Evolutionary conservation across 1,284 basidiomycete genomes (phyloP).

Genomic region (Taiwanofungus camphoratus): DNA sequence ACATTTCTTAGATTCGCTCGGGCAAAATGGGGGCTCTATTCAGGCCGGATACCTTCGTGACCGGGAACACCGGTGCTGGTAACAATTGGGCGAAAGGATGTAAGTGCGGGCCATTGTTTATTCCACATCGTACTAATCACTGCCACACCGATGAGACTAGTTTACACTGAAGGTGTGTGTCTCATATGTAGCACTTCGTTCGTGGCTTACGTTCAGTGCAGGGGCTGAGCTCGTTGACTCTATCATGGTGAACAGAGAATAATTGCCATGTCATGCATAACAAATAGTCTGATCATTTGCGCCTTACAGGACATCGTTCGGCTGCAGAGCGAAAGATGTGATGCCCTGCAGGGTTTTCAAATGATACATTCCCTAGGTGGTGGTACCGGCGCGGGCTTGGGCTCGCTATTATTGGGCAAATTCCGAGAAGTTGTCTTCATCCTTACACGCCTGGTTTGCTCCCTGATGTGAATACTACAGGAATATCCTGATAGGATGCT

Average conservation of each 20-base stretch:
- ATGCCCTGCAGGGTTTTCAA: conserved; percentile 92
- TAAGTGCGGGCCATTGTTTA: conserved; percentile 33
- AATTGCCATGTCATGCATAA: too few relatives aligned
- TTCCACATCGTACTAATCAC: neutral
- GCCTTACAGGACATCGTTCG: conserved; percentile 57
- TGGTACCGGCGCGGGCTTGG: conserved; percentile 87
- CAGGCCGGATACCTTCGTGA: conserved; percentile 85
- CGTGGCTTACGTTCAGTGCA: conserved; percentile 22
- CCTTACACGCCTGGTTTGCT: conserved; percentile 26
- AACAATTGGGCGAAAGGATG: conserved; percentile 94
- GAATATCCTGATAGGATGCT: conserved; percentile 94
- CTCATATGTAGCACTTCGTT: conserved; percentile 1
- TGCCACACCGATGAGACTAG: conserved; percentile 28
- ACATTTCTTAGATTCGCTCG: conserved; percentile 47
- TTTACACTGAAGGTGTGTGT: conserved; percentile 80
- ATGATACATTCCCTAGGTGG: conserved; percentile 91
- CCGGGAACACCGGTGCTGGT: conserved; percentile 73
- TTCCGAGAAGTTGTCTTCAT: conserved; percentile 63
- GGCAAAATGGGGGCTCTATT: conserved; percentile 74
- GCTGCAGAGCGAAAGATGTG: conserved; percentile 75
- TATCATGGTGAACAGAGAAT: conserved; percentile 68
- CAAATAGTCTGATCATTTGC: conserved; percentile 2
- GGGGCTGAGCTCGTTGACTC: conserved; percentile 90
- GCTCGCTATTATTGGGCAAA: conserved; percentile 79
- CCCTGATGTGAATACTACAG: conserved; percentile 37